Evolutionary conservation across 2,329 filamentous ascomycete genomes (phyloP).

Genomic region (Verticillium dahliae): DNA sequence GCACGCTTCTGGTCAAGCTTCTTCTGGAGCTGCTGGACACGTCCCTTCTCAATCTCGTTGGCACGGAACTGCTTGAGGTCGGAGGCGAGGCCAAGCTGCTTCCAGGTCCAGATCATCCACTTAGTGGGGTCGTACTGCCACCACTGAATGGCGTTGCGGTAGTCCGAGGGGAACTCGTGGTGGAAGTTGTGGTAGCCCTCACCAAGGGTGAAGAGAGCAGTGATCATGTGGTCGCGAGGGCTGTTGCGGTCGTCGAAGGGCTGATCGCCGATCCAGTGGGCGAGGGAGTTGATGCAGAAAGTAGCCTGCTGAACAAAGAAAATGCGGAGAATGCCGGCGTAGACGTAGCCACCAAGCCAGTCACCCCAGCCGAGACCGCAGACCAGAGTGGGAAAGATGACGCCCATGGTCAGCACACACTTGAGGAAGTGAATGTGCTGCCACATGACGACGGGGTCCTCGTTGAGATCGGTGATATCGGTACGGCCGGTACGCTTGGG

Average conservation of each 20-base stretch:
- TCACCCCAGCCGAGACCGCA: conserved; percentile 76
- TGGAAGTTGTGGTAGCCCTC: conserved; percentile 96
- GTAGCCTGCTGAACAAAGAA: conserved; percentile 90
- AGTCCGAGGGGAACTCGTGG: conserved; percentile 89
- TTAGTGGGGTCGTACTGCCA: conserved; percentile 86
- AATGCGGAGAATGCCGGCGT: conserved; percentile 77
- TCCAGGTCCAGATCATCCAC: conserved; percentile 81
- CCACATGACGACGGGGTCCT: conserved; percentile 78
- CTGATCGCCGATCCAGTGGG: conserved; percentile 87
- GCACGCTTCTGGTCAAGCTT: conserved; percentile 84
- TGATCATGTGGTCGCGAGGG: conserved; percentile 81
- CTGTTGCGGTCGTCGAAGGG: conserved; percentile 91
- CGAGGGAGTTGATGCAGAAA: conserved; percentile 87
- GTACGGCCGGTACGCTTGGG: conserved; percentile 82
- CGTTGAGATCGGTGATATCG: conserved; percentile 83
- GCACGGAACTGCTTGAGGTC: conserved; percentile 85
- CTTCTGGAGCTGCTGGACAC: conserved; percentile 84
- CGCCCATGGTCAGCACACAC: conserved; percentile 69
- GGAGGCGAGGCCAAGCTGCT: conserved; percentile 75
- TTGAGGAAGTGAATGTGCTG: conserved; percentile 85
- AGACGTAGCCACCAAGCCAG: conserved; percentile 76
- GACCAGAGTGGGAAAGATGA: conserved; percentile 68
- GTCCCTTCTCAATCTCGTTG: conserved; percentile 91
- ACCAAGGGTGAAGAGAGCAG: conserved; percentile 76
- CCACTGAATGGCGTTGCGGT: conserved; percentile 88